Evolutionary conservation across 768 basidiomycete species (phyloP).

Genomic region (Serendipita sp.): DNA sequence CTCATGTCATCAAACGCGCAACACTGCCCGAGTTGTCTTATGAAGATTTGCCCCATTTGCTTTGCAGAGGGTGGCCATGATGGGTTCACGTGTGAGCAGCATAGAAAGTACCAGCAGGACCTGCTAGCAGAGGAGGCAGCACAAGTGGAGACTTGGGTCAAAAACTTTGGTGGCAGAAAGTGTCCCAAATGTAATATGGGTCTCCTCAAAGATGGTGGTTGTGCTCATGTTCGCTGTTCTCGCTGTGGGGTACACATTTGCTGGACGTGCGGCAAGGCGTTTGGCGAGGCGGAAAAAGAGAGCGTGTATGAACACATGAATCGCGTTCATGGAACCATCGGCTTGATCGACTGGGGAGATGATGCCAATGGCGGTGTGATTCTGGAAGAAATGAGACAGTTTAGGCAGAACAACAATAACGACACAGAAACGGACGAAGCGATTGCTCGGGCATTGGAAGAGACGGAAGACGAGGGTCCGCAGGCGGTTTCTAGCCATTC

Average conservation of each 20-base stretch:
- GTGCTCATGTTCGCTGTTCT: slow-evolving; percentile 1
- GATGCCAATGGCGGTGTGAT: background rate
- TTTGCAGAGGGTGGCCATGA: background rate
- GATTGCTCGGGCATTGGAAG: too few species aligned
- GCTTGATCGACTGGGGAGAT: background rate
- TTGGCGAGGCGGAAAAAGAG: background rate
- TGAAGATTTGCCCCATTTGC: background rate
- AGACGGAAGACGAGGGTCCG: too few species aligned
- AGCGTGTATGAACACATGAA: slow-evolving; percentile 4
- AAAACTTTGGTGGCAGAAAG: background rate
- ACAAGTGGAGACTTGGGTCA: background rate
- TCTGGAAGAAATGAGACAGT: background rate
- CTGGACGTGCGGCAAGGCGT: slow-evolving; percentile 3
- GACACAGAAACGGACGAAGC: background rate
- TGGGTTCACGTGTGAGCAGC: background rate
- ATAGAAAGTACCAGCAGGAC: background rate
- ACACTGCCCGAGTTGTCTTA: background rate
- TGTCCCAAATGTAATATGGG: slow-evolving; percentile 4
- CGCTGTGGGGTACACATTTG: background rate
- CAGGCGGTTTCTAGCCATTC: too few species aligned
- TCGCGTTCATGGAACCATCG: background rate
- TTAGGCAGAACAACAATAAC: background rate
- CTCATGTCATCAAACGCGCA: background rate
- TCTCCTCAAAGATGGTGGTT: background rate
- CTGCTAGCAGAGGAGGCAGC: background rate